Conservation (phyloP, 306 rosid genomes). For the Argentina anserina region DNA sequence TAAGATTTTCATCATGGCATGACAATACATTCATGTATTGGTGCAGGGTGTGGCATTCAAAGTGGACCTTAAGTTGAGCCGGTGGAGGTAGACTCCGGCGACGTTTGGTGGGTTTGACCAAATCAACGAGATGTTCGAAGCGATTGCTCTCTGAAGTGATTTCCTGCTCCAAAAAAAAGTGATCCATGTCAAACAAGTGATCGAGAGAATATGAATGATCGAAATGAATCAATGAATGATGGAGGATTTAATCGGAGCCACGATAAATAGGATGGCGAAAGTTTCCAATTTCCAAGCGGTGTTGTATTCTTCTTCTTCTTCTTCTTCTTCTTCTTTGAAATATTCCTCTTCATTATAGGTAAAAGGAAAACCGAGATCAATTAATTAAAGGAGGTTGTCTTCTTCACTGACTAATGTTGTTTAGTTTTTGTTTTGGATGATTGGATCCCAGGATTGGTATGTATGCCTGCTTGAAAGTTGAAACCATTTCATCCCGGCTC, state of each 20-base stretch:
- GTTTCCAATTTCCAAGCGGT: neutral
- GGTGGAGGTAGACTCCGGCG: neutral
- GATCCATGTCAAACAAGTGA: neutral
- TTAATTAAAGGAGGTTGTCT: too few relatives aligned
- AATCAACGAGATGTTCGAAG: neutral
- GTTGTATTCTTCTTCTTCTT: neutral
- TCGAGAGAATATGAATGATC: neutral
- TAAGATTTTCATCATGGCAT: neutral
- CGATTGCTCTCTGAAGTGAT: neutral
- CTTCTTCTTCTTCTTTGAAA: neutral
- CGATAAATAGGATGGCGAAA: neutral
- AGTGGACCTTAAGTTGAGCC: neutral
- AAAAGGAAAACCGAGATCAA: neutral
- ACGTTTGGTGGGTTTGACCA: neutral
- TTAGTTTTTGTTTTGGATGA: too few relatives aligned
- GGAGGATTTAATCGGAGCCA: neutral
- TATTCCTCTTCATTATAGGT: neutral
- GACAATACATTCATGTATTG: neutral
- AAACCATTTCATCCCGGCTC: too few relatives aligned
- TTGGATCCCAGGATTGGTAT: too few relatives aligned
- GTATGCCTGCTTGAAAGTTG: too few relatives aligned
- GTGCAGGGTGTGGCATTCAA: neutral
- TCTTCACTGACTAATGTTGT: too few relatives aligned
- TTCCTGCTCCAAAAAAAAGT: neutral
- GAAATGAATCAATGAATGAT: neutral